A percentile compares a stretch with the other conserved stretches of the same genome.
Conservation (phyloP, 345 rosid species). For the Lumnitzera racemosa region DNA sequence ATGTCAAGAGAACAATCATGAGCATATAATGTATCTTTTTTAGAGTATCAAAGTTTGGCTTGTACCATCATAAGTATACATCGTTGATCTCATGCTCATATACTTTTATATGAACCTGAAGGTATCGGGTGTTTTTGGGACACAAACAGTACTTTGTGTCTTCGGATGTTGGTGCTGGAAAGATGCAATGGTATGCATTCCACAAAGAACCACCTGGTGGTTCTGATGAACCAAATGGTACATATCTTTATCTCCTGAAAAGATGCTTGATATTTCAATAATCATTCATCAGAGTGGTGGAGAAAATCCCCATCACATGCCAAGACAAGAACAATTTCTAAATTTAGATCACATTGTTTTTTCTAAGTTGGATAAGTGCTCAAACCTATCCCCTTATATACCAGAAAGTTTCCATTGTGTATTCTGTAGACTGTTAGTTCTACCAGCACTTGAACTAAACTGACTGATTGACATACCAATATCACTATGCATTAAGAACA, state of each 20-base stretch:
- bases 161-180: conserved; percentile 93
- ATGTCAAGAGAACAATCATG: conserved; percentile 10
- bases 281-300: too few relatives aligned
- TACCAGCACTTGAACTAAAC: too few relatives aligned
- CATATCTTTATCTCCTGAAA: conserved; percentile 8
- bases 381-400: too few relatives aligned
- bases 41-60: background rate
- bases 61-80: background rate
- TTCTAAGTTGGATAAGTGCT: too few relatives aligned
- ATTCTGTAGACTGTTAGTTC: too few relatives aligned
- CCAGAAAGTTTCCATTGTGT: too few relatives aligned
- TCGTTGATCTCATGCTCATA: background rate
- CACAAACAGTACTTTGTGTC: conserved; percentile 97
- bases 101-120: conserved; percentile 12
- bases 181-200: conserved; percentile 99
- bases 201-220: conserved; percentile 83
- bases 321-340: too few relatives aligned
- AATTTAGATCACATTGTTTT: too few relatives aligned
- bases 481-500: too few relatives aligned
- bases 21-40: too few relatives aligned
- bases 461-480: too few relatives aligned
- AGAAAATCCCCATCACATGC: too few relatives aligned
- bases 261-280: conserved; percentile 3
- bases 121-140: conserved; percentile 91
- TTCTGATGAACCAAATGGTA: conserved; percentile 55